These are phyloP conservation scores for Ormosia emarginata DNA, from an alignment of 306 rosid genomes.

Conservation along the genomic window DNA sequence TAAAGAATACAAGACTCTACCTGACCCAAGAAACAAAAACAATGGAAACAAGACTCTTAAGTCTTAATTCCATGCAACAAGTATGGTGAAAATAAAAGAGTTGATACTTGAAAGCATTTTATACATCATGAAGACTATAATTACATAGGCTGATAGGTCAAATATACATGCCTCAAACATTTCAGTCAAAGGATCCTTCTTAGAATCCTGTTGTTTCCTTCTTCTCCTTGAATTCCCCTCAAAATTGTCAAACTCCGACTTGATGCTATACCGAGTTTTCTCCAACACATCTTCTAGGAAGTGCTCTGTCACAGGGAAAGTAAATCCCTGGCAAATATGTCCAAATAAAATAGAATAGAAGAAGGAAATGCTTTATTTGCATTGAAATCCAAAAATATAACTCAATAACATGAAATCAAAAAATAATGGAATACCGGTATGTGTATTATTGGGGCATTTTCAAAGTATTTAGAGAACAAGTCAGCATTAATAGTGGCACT, in stretches of 20 bases:
- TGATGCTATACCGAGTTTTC: slow-evolving; percentile 69
- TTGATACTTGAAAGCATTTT: slow-evolving; percentile 14
- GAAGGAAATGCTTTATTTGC: background rate
- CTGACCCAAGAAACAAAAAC: background rate
- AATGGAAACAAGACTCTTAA: background rate
- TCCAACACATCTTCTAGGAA: slow-evolving; percentile 91
- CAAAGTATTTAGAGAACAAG: slow-evolving; percentile 83
- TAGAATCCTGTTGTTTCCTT: slow-evolving; percentile 80
- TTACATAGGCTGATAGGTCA: slow-evolving; percentile 2
- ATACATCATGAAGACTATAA: slow-evolving; percentile 7
- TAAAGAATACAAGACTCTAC: background rate
- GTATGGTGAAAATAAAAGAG: background rate
- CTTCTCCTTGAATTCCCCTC: slow-evolving; percentile 75
- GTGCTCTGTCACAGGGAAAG: slow-evolving; percentile 74
- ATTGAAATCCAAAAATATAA: background rate
- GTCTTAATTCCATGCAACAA: slow-evolving; percentile 9
- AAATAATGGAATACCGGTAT: slow-evolving; percentile 62
- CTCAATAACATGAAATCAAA: slow-evolving; percentile 5
- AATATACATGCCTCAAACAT: slow-evolving; percentile 74
- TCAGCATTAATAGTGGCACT: slow-evolving; percentile 98
- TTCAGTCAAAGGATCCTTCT: slow-evolving; percentile 83
- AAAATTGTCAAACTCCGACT: slow-evolving; percentile 68
- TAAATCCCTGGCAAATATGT: slow-evolving; percentile 67
- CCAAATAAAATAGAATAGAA: slow-evolving; percentile 7
- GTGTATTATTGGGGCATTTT: slow-evolving; percentile 72